Percentiles rank a stretch among this genome's conserved stretches.
phyloP scores from a whole-genome alignment of 768 basidiomycete species.

The Piloderma croceum region DNA sequence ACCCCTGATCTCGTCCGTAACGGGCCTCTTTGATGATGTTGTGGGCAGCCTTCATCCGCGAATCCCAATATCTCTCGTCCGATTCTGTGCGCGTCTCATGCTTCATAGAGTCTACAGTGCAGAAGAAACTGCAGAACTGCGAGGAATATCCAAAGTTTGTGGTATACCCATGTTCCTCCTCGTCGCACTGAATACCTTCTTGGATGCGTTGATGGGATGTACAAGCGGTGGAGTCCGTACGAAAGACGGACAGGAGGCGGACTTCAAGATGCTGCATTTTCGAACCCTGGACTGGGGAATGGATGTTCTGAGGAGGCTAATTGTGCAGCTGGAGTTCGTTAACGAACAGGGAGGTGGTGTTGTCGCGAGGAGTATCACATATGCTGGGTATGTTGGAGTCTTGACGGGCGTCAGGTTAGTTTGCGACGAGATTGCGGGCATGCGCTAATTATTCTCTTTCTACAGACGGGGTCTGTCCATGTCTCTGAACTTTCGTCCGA shows the following conservation, averaged over 20 bases:
- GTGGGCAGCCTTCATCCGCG: too few species aligned
- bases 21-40: constrained; percentile 24
- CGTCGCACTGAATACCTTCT: constrained; percentile 35
- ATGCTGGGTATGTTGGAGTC: constrained; percentile 35
- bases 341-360: constrained; percentile 24
- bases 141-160: constrained; percentile 25
- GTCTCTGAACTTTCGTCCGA: constrained; percentile 32
- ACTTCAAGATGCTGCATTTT: constrained; percentile 29
- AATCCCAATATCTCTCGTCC: too few species aligned
- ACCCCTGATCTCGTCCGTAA: constrained; percentile 21
- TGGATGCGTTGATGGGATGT: constrained; percentile 35
- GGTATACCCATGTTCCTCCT: constrained; percentile 28
- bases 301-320: constrained; percentile 29
- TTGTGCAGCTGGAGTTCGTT: constrained; percentile 33
- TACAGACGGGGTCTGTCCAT: constrained; percentile 35
- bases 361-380: constrained; percentile 34
- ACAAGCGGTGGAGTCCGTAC: constrained; percentile 31
- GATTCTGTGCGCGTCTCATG: too few species aligned
- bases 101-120: constrained; percentile 25
- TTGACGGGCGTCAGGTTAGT: constrained; percentile 33
- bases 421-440: too few species aligned
- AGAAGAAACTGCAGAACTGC: constrained; percentile 32
- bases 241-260: constrained; percentile 7
- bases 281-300: constrained; percentile 36
- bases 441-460: too few species aligned